Conservation (phyloP, 1,284 basidiomycete genomes). For the Cryptococcus floricola region DNA sequence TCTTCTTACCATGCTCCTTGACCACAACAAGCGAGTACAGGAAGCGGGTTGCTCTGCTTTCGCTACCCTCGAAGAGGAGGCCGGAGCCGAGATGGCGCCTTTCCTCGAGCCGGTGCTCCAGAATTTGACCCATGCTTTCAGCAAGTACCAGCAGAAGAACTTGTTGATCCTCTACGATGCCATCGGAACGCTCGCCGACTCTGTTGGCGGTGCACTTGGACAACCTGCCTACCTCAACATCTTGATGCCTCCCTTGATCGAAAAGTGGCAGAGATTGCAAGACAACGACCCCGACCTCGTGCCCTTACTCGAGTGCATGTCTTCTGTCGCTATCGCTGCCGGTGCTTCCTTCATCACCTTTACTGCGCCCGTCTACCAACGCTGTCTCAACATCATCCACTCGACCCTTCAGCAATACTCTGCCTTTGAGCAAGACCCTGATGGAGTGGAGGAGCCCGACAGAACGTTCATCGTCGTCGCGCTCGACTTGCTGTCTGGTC, state of each 20-base stretch:
- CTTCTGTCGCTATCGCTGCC: conserved; percentile 95
- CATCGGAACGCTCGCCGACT: conserved; percentile 94
- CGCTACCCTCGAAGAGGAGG: conserved; percentile 97
- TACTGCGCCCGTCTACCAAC: conserved; percentile 86
- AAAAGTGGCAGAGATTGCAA: conserved; percentile 80
- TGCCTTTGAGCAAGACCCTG: conserved; percentile 58
- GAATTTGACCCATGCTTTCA: conserved; percentile 92
- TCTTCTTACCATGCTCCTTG: conserved; percentile 93
- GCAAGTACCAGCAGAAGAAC: conserved; percentile 99
- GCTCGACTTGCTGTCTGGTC: conserved; percentile 88
- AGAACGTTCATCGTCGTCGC: conserved; percentile 95
- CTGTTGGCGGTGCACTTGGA: conserved; percentile 82
- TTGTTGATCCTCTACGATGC: conserved; percentile 98
- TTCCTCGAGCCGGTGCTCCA: conserved; percentile 92
- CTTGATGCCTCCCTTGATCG: conserved; percentile 90
- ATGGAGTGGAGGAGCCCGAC: conserved; percentile 81
- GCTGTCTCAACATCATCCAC: conserved; percentile 84
- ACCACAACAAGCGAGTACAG: conserved; percentile 98
- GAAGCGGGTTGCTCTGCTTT: conserved; percentile 99
- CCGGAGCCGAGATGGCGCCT: conserved; percentile 80
- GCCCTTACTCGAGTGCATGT: conserved; percentile 93
- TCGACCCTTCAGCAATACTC: conserved; percentile 76
- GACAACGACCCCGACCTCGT: conserved; percentile 92
- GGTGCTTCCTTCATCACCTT: conserved; percentile 86
- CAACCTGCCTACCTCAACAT: conserved; percentile 86